Base-by-base conservation (phyloP, 805 yeast species). In the Nematodospora valgi region DNA sequence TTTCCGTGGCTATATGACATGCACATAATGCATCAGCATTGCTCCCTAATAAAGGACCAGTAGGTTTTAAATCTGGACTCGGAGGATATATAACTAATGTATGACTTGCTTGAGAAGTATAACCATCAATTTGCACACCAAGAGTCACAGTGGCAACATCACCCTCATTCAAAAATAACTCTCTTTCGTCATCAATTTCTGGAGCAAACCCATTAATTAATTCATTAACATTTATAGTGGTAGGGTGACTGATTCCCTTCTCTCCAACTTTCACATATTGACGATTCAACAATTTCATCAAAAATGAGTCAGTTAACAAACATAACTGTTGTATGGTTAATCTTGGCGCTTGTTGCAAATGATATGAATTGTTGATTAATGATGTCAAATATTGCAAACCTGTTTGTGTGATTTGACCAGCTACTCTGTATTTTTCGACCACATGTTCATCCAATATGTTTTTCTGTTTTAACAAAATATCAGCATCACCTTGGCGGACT, bases 111-210 rank as follows among this genome's bases (percentile, higher is more conserved):
- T 79, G 77, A 2, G 95, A 80, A 9, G 97, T 85, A 66, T 89
- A 93, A 37, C 98, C 98, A 60, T 93, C 98, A 47, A 93, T 77
- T 45, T 93, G 97, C 40, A 83, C 89, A 32, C 97, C 98, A 19
- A 91, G 70, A 9, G 84, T 68, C 39, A 93, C 74, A 43, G 91
- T 89, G 22, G 86, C 86, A 31, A 89, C 71, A 58, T 93, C 97
- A 33, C 98, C 98, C 16, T 78, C 77, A 36, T 59, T 56, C 48
- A 85, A 76, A 35, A 60, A 58, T 40, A 68, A 49, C 4, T 27
- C 20, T 6, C 62, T 53, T 21, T 56, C 62, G 45, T 80, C 84
- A 54, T 80, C 88, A 34, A 83, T 58, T 59, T 88, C 96, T 27
- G 98, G 98, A 21, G 95, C 72, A 59, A 84, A 86, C 8, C 95